Evolutionary conservation across 257 asterid genomes (phyloP).

Genomic region (Solanum virginianum): DNA sequence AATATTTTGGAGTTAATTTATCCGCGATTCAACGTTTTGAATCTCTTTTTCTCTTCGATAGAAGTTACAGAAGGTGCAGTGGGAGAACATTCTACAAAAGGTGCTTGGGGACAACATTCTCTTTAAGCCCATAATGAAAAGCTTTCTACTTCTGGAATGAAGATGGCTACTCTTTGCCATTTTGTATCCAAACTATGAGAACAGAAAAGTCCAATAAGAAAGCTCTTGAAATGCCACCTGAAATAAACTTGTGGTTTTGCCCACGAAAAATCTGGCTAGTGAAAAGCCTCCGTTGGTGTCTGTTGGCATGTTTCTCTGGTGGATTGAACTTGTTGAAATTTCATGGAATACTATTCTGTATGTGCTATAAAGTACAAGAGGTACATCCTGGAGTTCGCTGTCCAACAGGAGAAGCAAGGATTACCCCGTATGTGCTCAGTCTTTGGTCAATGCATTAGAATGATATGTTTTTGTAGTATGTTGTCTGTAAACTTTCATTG

Average conservation of each 20-base stretch:
- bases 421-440: conserved; percentile 52
- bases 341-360: background rate
- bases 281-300: background rate
- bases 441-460: background rate
- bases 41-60: background rate
- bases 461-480: background rate
- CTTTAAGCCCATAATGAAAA: background rate
- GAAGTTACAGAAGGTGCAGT: background rate
- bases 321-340: background rate
- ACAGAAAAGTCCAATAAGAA: background rate
- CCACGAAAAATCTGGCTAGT: background rate
- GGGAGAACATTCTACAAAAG: background rate
- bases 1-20: background rate
- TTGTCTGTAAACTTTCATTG: background rate
- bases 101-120: background rate
- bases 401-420: conserved; percentile 98
- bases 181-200: background rate
- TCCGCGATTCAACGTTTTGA: background rate
- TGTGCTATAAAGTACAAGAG: conserved; percentile 63
- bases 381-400: conserved; percentile 83
- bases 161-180: background rate
- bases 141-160: background rate
- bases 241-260: background rate
- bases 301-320: background rate
- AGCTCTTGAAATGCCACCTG: background rate